Base-by-base conservation (phyloP, 257 asterid species). In the Gardenia jasminoides region DNA sequence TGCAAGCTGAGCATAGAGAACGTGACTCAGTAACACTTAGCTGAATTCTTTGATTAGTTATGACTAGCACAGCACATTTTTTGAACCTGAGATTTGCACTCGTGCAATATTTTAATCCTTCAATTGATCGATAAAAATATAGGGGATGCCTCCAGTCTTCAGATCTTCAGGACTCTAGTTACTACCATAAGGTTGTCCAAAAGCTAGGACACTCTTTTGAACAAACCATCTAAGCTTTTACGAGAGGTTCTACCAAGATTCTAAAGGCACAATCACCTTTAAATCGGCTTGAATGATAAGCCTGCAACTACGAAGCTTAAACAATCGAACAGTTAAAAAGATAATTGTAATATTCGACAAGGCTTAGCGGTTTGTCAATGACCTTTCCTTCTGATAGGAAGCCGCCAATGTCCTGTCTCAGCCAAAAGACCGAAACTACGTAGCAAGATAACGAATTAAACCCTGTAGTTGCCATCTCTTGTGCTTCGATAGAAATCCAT, bases 71-170 rank as follows among this genome's bases (percentile, higher is more conserved):
- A 22, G 31, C 33, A n/a, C 15, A n/a, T n/a, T 24, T 66, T 66
- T 24, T 22, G n/a, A 10, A 44, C 58, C 39, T n/a, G 75, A 10
- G 12, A 74, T 46, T 89, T 87, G 26, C 81, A 56, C 26, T 56
- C 3, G 41, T 36, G 41, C 41, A 36, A 36, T 36, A 36, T 36
- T 36, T 2, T 3, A 2, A 36, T 36, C 41, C 41, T 36, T 36
- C 41, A 2, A 5, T 36, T 36, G 41, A 36, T 36, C 3, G 41
- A 36, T 36, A 5, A 5, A 36, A 3, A 36, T 36, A 28, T 19
- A 28, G 8, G 69, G 26, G 30, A 10, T 64, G 41, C 41, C 1
- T 46, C 50, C 50, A 46, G 1, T 46, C 41, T 7, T 41, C 70
- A 31, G 12, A 66, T 66, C 43, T 66, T 24, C 70, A 30, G 24